Base-by-base conservation (phyloP, 2,329 filamentous ascomycete species). In the Aspergillus fumigatiaffinis region DNA sequence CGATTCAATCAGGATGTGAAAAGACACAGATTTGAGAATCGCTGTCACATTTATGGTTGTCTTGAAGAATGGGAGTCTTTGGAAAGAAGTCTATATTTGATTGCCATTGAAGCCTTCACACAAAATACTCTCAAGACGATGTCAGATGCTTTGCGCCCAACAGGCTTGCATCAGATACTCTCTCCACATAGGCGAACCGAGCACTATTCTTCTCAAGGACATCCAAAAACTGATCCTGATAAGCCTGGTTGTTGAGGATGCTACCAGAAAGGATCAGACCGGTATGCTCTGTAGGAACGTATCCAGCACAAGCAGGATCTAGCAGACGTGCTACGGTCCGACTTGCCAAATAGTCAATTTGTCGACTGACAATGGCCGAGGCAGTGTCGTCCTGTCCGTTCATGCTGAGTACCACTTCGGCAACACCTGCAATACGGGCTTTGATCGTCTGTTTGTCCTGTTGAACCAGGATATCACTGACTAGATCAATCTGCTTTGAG, bases 231-330 rank as follows among this genome's bases (percentile, higher is more conserved):
- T 55, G 20, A 5, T 53, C 23, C 21, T 56, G 55, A 50, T 68
- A 66, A 3, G 12, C n/a, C 1, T 38, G 47, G 41, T 66, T 60
- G 21, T 55, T 68, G 52, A 65, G 57, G 21, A 68, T 20, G 1
- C 66, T 64, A 9, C 65, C 67, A 0, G 64, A 60, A 8, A 68
- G 52, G 6, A 68, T 48, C 23, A 66, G 44, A 8, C 63, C 59
- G 2, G 60, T 61, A 3, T 53, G 26, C 5, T 62, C 51, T 0
- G 48, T 7, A n/a, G 53, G 6, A 2, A 56, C 35, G 29, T 63
- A 61, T 5, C 55, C 57, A 1, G 28, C 42, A 20, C 56, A 63
- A 26, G 51, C 21, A 10, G 60, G 41, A 26, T 68, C 47, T 1
- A 56, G 25, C 46, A 68, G 50, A 25, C 60, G 57, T 20, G 38